Conservation (phyloP, 2,329 filamentous ascomycete genomes). For the Monosporascus sp. region DNA sequence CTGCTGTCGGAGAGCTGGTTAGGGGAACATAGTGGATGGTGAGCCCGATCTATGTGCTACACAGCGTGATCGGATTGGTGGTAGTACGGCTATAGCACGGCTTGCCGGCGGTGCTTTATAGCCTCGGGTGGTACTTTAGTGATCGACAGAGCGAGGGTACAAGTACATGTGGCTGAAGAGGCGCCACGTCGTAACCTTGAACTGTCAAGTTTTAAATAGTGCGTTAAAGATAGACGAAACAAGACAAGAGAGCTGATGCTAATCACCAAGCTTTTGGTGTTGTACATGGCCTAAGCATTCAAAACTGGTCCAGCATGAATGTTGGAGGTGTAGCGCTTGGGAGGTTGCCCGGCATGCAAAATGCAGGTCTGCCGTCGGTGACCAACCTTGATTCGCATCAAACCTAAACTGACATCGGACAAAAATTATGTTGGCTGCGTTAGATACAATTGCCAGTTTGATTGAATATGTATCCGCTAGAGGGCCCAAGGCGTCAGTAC, state of each 20-base stretch:
- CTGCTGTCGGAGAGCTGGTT: not conserved
- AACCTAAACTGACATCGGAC: too few species aligned
- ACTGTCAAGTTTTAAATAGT: too few species aligned
- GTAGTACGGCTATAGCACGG: not conserved
- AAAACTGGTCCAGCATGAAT: not conserved
- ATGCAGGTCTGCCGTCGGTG: slow-evolving; percentile 1
- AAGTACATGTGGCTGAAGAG: not conserved
- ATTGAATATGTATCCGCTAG: too few species aligned
- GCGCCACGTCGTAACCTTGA: not conserved
- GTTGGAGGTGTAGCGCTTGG: not conserved
- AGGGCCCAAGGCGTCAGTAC: too few species aligned
- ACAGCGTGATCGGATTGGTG: not conserved
- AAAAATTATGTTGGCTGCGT: too few species aligned
- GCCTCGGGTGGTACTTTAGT: too few species aligned
- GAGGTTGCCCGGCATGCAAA: not conserved
- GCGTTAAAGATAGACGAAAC: too few species aligned
- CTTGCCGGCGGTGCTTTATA: too few species aligned
- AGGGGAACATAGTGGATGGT: not conserved
- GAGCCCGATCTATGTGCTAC: not conserved
- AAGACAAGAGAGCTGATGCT: too few species aligned
- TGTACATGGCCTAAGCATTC: not conserved
- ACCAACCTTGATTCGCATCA: not conserved
- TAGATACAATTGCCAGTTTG: too few species aligned
- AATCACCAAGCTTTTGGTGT: not conserved
- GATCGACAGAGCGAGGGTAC: too few species aligned